These are phyloP conservation scores for Lentinula detonsa DNA, from an alignment of 768 basidiomycete genomes.

Conservation along the genomic window DNA sequence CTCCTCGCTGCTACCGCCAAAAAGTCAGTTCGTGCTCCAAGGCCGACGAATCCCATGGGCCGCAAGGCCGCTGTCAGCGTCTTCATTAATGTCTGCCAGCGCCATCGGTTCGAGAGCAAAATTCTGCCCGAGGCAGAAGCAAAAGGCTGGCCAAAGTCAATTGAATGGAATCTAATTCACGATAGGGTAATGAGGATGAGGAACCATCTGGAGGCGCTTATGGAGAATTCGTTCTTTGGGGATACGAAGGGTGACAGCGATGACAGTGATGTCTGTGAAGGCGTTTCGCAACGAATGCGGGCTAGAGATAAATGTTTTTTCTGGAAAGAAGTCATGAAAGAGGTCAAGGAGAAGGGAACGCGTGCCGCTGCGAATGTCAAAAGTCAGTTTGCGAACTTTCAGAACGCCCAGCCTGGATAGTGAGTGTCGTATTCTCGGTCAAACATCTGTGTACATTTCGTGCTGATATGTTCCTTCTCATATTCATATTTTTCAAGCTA, in stretches of 20 bases:
- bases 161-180: slow-evolving; percentile 56
- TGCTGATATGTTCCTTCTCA: background rate
- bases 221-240: slow-evolving; percentile 33
- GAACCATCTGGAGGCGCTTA: slow-evolving; percentile 38
- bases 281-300: slow-evolving; percentile 7
- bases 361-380: slow-evolving; percentile 60
- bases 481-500: slow-evolving; percentile 44
- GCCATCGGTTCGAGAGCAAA: slow-evolving; percentile 72
- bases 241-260: slow-evolving; percentile 11
- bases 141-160: slow-evolving; percentile 72
- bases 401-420: slow-evolving; percentile 88
- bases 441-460: background rate
- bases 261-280: slow-evolving; percentile 17
- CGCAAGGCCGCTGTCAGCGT: slow-evolving; percentile 45
- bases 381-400: slow-evolving; percentile 74
- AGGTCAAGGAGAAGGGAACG: slow-evolving; percentile 59
- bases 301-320: slow-evolving; percentile 30
- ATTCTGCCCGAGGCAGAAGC: slow-evolving; percentile 65
- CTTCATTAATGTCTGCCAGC: slow-evolving; percentile 67
- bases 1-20: slow-evolving; percentile 46
- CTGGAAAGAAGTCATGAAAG: slow-evolving; percentile 61
- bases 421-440: slow-evolving; percentile 34
- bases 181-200: slow-evolving; percentile 49
- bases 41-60: slow-evolving; percentile 65
- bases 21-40: slow-evolving; percentile 55